Conservation (phyloP, 208 protist genomes). For the Crithidia sp. region DNA sequence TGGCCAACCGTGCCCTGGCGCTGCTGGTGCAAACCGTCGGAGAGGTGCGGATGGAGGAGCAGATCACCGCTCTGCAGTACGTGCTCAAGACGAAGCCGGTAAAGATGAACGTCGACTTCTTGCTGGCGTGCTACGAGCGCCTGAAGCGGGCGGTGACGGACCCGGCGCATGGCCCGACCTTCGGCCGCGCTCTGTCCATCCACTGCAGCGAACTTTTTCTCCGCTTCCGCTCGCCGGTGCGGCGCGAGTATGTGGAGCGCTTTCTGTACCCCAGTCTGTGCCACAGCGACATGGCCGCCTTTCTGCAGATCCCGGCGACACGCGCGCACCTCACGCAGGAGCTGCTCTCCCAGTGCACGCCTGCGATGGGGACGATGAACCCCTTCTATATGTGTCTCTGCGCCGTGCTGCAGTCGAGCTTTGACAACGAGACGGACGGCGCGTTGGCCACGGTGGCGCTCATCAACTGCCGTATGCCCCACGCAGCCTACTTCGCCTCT, state of each 20-base stretch:
- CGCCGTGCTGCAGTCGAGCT: slow-evolving; percentile 75
- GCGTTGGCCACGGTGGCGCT: slow-evolving; percentile 80
- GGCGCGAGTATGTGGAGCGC: slow-evolving; percentile 89
- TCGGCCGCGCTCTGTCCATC: slow-evolving; percentile 81
- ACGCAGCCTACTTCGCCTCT: slow-evolving; percentile 88
- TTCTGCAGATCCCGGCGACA: slow-evolving; percentile 71
- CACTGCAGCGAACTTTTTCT: slow-evolving; percentile 91
- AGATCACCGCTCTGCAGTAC: slow-evolving; percentile 79
- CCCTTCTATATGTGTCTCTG: slow-evolving; percentile 91
- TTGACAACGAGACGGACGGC: slow-evolving; percentile 86
- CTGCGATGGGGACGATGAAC: slow-evolving; percentile 69
- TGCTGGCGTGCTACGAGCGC: slow-evolving; percentile 90
- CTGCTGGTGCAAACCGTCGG: slow-evolving; percentile 78
- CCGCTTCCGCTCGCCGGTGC: slow-evolving; percentile 87
- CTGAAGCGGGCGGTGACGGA: slow-evolving; percentile 78
- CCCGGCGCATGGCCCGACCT: slow-evolving; percentile 67
- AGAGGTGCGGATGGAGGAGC: slow-evolving; percentile 77
- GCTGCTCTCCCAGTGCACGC: slow-evolving; percentile 81
- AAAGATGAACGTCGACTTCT: slow-evolving; percentile 88
- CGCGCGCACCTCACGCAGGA: slow-evolving; percentile 75
- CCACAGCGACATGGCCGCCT: slow-evolving; percentile 73
- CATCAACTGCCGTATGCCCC: slow-evolving; percentile 89
- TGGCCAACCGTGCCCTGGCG: slow-evolving; percentile 81
- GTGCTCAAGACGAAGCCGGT: slow-evolving; percentile 75
- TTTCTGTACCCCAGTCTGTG: slow-evolving; percentile 90